Base-by-base conservation (phyloP, 352 stramenopile species). In the Phytophthora macrochlamydospora region DNA sequence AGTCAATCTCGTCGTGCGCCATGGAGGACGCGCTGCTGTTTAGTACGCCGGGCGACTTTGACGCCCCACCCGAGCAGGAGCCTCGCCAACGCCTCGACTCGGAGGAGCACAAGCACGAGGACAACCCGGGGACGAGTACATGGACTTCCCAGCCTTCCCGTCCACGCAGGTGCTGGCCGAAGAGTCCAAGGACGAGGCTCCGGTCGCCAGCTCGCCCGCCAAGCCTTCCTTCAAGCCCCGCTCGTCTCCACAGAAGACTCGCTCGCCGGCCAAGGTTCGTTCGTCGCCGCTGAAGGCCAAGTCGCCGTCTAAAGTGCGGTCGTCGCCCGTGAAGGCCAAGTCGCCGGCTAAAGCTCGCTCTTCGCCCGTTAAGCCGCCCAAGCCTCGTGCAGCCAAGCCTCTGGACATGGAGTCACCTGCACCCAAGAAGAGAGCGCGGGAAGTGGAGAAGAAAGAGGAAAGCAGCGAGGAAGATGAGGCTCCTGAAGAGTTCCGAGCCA, bases 91-190 rank as follows among this genome's bases (percentile, higher is more conserved):
- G 12, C 56, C 11, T 7, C 43, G 11, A 58, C 18, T 24, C 65
- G 29, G 43, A 73, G 48, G 59, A 66, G 18, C 62, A 73, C 42
- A 73, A 76, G 45, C 31, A 33, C 11, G 72, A 74, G 38, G 62
- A 65, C 12, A 70, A 67, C 43, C 56, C 51, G 2, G 37, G 12
- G 54, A 62, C 35, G 67, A 76, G 6, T 51, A 14, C 4, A 69
- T 79, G 18, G 70, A 37, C 31, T 42, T 65, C 48, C 51, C 67
- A 52, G 73, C 66, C 28, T 70, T 81, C 32, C 73, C 76, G 13
- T 57, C 60, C 43, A 87, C 78, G 38, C 80, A 89, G 56, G 33
- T 79, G 43, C 58, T 87, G 28, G 49, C 64, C 3, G 73, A 78
- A 2, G 67, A 82, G 8, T 35, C n/a, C 9, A 18, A 8, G 2